Base-by-base conservation (phyloP, 768 basidiomycete genomes). In the Omphalotus guepiniiformis region DNA sequence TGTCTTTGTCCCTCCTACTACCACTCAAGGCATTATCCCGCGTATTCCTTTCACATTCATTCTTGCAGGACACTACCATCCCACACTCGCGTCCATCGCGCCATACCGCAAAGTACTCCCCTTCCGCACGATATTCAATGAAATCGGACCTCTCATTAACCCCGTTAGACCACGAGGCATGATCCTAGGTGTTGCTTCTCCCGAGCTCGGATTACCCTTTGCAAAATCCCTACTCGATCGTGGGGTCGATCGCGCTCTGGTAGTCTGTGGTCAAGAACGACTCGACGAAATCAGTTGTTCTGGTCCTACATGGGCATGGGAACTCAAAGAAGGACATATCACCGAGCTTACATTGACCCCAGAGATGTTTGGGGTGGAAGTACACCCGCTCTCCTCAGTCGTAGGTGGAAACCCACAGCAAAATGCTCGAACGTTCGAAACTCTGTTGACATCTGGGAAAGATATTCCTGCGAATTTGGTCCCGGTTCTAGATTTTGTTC, bases 241-340 rank as follows among this genome's bases (percentile, higher is more conserved):
- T 16, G 87, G 88, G 13, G 89, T 95, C 6, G 70, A 80, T 55
- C 79, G 88, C 27, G 95, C 93, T 0, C 68, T 94, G 47, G 93
- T 99, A 18, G 95, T 99, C 1, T 97, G 93, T 57, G 95, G 95
- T 1, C 80, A 78, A 29, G 96, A 98, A 61, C 80, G 80, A 1
- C 72, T 99, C 34, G 95, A 98, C 65, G 95, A 98, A 72, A 91
- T 99, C 61, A 91, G 88, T 63, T 93, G 91, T 56, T 93, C 91
- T 1, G 96, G 95, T 1, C 81, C 85, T 12, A 94, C 93, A 7
- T 77, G 77, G 66, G 85, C 78, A 28, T 88, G 93, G 94, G 83
- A 87, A 49, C 78, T 95, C 52, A 73, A 74, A 35, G 71, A 88
- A 19, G 88, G 85, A 28, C 55, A 66, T 28, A 82, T 96, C 58